Percentiles rank a stretch among this genome's conserved stretches.
Evolutionary conservation across 2,329 filamentous ascomycete species (phyloP).

Genomic region (Scedosporium apiospermum): DNA sequence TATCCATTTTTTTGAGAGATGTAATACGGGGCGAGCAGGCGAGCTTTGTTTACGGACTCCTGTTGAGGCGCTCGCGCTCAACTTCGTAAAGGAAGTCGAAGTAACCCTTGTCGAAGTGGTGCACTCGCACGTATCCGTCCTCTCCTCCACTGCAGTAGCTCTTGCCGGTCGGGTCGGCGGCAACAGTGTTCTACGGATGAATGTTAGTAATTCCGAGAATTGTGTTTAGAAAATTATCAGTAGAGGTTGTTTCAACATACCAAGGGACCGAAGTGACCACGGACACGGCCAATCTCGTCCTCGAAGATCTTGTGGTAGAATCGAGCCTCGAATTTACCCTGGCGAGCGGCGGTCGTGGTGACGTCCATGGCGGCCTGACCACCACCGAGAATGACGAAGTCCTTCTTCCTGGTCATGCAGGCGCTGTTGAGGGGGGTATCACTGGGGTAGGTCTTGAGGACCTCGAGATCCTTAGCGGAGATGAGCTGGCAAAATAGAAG

Average conservation of each 20-base stretch:
- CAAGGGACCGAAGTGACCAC: constrained; percentile 92
- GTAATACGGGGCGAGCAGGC: background rate
- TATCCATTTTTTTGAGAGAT: background rate
- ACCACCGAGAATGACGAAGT: constrained; percentile 95
- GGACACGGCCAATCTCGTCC: constrained; percentile 94
- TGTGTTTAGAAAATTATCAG: background rate
- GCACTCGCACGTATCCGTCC: constrained; percentile 95
- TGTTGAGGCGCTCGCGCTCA: constrained; percentile 66
- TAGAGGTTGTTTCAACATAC: constrained; percentile 21
- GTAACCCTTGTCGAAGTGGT: constrained; percentile 98
- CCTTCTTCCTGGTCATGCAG: constrained; percentile 87
- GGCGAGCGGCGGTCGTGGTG: constrained; percentile 83
- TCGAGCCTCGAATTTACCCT: constrained; percentile 98
- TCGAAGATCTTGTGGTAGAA: constrained; percentile 99
- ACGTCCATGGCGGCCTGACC: constrained; percentile 99
- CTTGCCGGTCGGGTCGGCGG: constrained; percentile 82
- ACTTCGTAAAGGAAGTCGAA: constrained; percentile 99
- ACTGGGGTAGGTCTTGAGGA: constrained; percentile 84
- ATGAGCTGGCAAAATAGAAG: constrained; percentile 49
- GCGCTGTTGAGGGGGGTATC: constrained; percentile 97
- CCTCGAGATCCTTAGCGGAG: constrained; percentile 74
- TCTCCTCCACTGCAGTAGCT: constrained; percentile 93
- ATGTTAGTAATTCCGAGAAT: constrained; percentile 6
- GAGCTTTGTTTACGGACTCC: background rate
- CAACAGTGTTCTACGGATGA: constrained; percentile 66